Base-by-base conservation (phyloP, 352 stramenopile species). In the Globisporangium uncinulatum region DNA sequence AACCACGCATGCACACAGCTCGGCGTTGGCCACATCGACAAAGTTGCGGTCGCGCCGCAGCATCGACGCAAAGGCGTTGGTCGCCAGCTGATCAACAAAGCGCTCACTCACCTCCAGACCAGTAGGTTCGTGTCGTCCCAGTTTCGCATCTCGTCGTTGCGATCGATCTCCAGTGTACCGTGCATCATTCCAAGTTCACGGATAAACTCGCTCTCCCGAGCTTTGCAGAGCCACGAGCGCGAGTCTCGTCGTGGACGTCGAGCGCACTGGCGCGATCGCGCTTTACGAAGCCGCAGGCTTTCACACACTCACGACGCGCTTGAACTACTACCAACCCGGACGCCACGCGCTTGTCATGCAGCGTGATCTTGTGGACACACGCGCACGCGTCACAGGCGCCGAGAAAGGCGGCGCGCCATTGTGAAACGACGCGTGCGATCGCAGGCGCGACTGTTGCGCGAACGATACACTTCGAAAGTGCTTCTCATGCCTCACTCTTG, bases 261-360 rank as follows among this genome's bases (percentile, higher is more conserved):
- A 66, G 34, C 76, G 76, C 15, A 44, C 24, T 8, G 61, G 56
- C 1, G 74, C 71, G 4, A 65, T 76, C 41, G 62, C 62, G 15
- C 63, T 84, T 19, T 84, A 84, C 50, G 67, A 76, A 50, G 64
- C 61, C 14, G 56, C 64, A 45, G 71, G 65, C 29, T 84, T 80
- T 46, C 6, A 50, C 39, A 48, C 66, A 31, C 67, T 63, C 10
- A 44, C 49, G 0, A 56, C 63, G 3, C 67, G 71, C 8, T 24
- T n/a, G 15, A 69, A 84, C 57, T 84, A 76, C 56, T 84, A 81
- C 56, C 62, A 66, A 9, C 41, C 67, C 1, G 71, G 74, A 17
- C 66, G 54, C n/a, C 60, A 79, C 49, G 74, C 74, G 17, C 65
- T 71, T 24, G 62, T 70, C 43, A 70, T 84, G 71, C 55, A 77